These are phyloP conservation scores for Acacia concinna DNA, from an alignment of 331 rosid species.

Conservation along the genomic window DNA sequence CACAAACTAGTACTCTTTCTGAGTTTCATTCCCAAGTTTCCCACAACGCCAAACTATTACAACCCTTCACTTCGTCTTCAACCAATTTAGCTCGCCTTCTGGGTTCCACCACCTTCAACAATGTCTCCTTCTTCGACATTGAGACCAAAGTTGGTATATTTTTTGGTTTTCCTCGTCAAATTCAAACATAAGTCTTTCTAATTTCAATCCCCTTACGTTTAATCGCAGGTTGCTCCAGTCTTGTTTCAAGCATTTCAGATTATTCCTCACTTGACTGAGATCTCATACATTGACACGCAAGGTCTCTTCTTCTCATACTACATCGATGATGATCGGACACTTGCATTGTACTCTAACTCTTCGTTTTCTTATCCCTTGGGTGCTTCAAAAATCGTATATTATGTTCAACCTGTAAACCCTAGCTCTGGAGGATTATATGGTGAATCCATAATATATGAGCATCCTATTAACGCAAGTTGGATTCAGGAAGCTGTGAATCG, in stretches of 20 bases:
- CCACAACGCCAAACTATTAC: conserved; percentile 21
- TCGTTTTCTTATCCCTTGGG: neutral
- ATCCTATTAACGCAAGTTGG: conserved; percentile 37
- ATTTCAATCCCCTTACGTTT: neutral
- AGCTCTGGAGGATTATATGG: conserved; percentile 48
- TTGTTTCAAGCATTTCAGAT: conserved; percentile 53
- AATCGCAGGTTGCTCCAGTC: conserved; percentile 57
- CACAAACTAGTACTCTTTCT: neutral
- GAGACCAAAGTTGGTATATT: conserved; percentile 37
- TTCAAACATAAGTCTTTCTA: neutral
- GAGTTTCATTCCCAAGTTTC: conserved; percentile 40
- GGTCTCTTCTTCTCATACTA: conserved; percentile 58
- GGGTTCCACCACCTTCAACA: conserved; percentile 4
- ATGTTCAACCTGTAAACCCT: conserved; percentile 40
- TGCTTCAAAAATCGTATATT: neutral
- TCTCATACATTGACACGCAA: conserved; percentile 53
- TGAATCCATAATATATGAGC: conserved; percentile 23
- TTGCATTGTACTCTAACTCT: conserved; percentile 57
- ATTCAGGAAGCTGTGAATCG: conserved; percentile 32
- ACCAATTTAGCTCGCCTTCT: conserved; percentile 43
- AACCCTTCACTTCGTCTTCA: conserved; percentile 42
- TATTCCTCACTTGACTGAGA: conserved; percentile 48
- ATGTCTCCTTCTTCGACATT: conserved; percentile 41
- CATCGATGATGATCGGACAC: conserved; percentile 29
- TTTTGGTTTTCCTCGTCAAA: neutral